Base-by-base conservation (phyloP, 2,329 filamentous ascomycete genomes). In the Penicillium concentricum region DNA sequence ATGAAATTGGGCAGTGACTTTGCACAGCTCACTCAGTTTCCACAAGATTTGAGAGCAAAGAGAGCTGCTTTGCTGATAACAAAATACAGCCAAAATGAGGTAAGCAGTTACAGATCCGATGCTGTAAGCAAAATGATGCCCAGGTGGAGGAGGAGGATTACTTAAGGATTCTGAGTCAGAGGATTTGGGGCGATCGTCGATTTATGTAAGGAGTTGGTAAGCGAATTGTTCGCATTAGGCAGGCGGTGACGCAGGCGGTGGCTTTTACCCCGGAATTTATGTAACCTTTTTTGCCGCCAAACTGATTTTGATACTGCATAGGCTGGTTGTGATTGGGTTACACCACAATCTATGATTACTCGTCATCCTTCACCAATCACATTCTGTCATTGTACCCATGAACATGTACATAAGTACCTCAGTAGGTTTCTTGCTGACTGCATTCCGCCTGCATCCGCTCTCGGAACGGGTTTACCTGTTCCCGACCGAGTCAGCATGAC, bases 51-150 rank as follows among this genome's bases (percentile, higher is more conserved):
- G 43, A 53, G 44, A 54, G 37, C 47, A 50, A 44, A 49, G 60
- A 50, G 26, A 42, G 32, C 51, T 38, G 43, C 39, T 56, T 59
- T 60, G 59, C 59, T 58, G 55, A 51, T 41, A 34, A 58, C 61
- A 54, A 43, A 56, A 57, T 63, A 57, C 58, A 59, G 58, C 64
- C 56, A 49, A 67, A 49, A 62, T 61, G 61, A 68, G 62, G 61
- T 61, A 64, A 66, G 60, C 61, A 62, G 60, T 62, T 58, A 55
- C 41, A 50, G 70, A 72, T 48, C 51, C 54, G 54, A 56, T 73
- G 69, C 71, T 71, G 71, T 73, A 72, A 73, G 71, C 71, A 72
- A 61, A 53, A 53, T 59, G 61, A 50, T 46, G 50, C 26, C 46
- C 46, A 24, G 49, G 44, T 56, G 49, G 39, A 53, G 51, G 35